Conservation (phyloP, 306 rosid species). For the Cotoneaster glaucophyllus region DNA sequence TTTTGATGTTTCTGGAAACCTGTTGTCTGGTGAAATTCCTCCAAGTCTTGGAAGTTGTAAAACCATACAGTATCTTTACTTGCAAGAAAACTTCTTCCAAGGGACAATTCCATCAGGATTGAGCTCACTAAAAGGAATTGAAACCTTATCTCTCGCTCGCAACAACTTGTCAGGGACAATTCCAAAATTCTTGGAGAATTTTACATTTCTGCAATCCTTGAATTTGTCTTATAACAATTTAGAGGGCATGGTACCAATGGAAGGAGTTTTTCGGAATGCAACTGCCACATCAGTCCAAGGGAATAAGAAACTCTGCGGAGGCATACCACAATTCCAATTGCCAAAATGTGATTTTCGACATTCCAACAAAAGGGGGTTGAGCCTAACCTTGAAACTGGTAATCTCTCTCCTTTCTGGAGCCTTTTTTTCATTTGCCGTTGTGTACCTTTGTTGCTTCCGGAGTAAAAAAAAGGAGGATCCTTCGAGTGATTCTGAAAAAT, state of each 20-base stretch:
- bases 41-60: background rate
- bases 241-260: background rate
- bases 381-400: background rate
- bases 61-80: background rate
- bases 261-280: background rate
- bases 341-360: background rate
- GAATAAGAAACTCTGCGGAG: background rate
- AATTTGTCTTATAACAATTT: background rate
- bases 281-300: background rate
- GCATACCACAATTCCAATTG: background rate
- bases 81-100: background rate
- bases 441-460: too few species aligned
- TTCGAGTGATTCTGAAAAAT: too few species aligned
- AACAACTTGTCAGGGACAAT: background rate
- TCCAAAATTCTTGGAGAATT: background rate
- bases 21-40: background rate
- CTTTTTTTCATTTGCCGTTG: too few species aligned
- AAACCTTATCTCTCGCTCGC: background rate
- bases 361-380: too few species aligned
- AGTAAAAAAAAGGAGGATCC: too few species aligned
- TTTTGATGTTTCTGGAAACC: background rate
- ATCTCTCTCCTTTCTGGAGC: background rate
- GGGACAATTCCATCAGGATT: background rate
- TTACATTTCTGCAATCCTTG: background rate
- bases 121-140: slow-evolving; percentile 3